Evolutionary conservation across 2,329 filamentous ascomycete genomes (phyloP), one percentile per base, ranked within the genome.

Genomic region (Camptophora hylomeconis): DNA sequence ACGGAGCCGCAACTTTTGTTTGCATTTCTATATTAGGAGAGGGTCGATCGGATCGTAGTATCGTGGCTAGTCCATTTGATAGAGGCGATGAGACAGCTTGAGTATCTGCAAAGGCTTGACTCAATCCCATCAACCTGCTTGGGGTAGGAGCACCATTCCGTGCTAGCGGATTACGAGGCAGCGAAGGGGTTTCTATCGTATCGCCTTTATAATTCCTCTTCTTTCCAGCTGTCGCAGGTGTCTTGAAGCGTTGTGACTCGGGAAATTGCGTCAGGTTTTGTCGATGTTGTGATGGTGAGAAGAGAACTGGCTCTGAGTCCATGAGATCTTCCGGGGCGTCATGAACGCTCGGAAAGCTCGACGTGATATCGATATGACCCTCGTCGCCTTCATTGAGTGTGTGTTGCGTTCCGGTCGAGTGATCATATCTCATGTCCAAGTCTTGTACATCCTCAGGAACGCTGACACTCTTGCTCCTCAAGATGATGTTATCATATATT

Each of bases 11-110:
- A 6, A 53, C 50, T 17, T 48, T 50, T 18, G 46, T 45, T 30
- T 61, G 51, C 15, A 61, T 52, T 20, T 59, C 54, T 12, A 64
- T 45, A 37, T 60, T 57, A n/a, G 61, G 61, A 2, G 61, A 65
- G 3, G 61, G 61, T 27, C 60, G 56, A 36, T 63, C 60, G 7
- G 59, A 63, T 17, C 51, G 37, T 6, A 50, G 43, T 23, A 59
- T 59, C 2, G 49, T 48, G 5, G 50, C 50, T 3, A 45, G 40
- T 7, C 45, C 37, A 37, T 53, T 49, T 7, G 51, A 42, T 20
- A 59, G 45, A 4, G 61, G 61, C 7, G 61, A 64, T 2, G 61
- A 61, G 14, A 54, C 49, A 17, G 53, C 59, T 39, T 65, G 61
- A 0, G 61, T 65, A 13, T 56, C 54, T 31, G 52, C 57, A 42